Evolutionary conservation across 2,329 filamentous ascomycete species (phyloP).

Genomic region (Talaromyces sp.): DNA sequence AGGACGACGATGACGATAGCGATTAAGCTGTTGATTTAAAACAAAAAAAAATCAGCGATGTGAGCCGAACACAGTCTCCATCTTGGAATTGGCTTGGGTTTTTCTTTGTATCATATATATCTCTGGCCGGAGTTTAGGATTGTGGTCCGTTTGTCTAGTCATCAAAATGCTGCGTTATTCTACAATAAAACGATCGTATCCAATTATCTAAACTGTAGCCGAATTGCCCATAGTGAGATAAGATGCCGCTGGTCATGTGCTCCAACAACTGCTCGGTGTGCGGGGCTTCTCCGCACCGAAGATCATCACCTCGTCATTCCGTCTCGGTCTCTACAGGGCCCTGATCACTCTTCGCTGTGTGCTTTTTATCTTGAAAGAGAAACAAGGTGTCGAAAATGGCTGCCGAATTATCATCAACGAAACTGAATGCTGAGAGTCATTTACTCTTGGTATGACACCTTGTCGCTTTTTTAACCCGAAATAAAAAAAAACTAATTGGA

Average conservation of each 20-base stretch:
- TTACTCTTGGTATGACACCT: conserved; percentile 39
- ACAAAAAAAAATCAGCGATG: background rate
- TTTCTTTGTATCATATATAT: conserved; percentile 39
- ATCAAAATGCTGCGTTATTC: background rate
- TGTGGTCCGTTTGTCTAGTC: conserved; percentile 15
- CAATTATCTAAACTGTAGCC: background rate
- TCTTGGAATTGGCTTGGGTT: conserved; percentile 5
- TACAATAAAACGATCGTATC: background rate
- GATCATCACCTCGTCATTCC: background rate
- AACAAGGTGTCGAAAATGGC: conserved; percentile 25
- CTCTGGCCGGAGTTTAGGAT: conserved; percentile 35
- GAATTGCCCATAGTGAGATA: background rate
- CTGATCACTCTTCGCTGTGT: background rate
- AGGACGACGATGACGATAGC: conserved; percentile 61
- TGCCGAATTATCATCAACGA: conserved; percentile 42
- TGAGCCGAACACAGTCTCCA: background rate
- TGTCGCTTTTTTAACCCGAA: conserved; percentile 10
- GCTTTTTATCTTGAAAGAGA: background rate
- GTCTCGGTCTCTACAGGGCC: background rate
- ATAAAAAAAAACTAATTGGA: conserved; percentile 8
- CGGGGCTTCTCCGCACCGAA: background rate
- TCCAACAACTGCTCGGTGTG: background rate
- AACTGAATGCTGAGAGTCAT: conserved; percentile 48
- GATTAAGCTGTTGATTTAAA: conserved; percentile 26
- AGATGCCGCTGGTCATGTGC: background rate